A percentile compares a stretch with the other conserved stretches of the same genome.
These are phyloP conservation scores for Rhizopogon vesiculosus DNA, from an alignment of 768 basidiomycete species.

Conservation along the genomic window DNA sequence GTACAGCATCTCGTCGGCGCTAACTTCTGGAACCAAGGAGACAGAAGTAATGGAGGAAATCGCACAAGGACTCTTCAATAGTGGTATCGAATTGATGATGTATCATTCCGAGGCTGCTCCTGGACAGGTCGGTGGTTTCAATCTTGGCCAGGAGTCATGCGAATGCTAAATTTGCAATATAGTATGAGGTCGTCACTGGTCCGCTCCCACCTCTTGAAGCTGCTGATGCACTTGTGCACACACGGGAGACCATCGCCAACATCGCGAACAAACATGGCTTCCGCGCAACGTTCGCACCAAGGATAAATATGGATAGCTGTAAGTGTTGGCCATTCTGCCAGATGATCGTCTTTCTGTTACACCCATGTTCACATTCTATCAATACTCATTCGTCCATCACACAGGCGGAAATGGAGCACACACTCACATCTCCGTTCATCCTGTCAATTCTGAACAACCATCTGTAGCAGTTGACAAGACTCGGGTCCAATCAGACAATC, in stretches of 20 bases:
- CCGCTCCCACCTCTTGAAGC: slow-evolving; percentile 62
- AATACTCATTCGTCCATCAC: not conserved
- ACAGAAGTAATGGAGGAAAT: slow-evolving; percentile 53
- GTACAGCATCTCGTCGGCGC: slow-evolving; percentile 37
- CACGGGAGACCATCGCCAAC: slow-evolving; percentile 63
- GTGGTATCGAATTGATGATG: slow-evolving; percentile 56
- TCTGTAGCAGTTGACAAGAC: not conserved
- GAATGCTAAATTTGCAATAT: not conserved
- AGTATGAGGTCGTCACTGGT: slow-evolving; percentile 69
- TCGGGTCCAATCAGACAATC: slow-evolving; percentile 8
- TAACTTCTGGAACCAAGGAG: slow-evolving; percentile 42
- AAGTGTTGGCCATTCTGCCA: not conserved
- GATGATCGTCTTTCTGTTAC: not conserved
- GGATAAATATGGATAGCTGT: slow-evolving; percentile 27
- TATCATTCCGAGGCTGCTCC: too few relatives aligned
- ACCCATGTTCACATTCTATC: slow-evolving; percentile 1
- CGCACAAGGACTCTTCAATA: slow-evolving; percentile 38
- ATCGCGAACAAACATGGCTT: slow-evolving; percentile 60
- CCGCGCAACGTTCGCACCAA: slow-evolving; percentile 52
- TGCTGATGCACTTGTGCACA: slow-evolving; percentile 62
- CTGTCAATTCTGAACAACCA: not conserved
- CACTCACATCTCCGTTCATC: slow-evolving; percentile 60
- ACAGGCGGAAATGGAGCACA: slow-evolving; percentile 55
- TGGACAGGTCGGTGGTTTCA: too few relatives aligned
- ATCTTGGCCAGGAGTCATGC: too few relatives aligned